These are phyloP conservation scores for Fusarium ambrosium DNA, from an alignment of 2,329 filamentous ascomycete species.

Conservation along the genomic window DNA sequence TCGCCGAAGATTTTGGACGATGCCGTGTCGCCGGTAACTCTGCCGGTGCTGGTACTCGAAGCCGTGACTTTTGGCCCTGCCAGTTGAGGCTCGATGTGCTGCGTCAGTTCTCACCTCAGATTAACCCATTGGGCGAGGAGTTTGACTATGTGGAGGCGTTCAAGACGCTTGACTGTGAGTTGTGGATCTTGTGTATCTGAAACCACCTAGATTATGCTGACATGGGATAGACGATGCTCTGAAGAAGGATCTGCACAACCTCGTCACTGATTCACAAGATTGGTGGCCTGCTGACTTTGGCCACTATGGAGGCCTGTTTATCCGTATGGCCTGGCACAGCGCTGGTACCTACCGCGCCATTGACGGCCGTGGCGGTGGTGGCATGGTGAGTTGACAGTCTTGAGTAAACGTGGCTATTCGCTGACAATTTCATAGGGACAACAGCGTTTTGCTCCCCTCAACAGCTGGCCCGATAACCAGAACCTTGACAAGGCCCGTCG, in stretches of 20 bases:
- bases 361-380: constrained; percentile 82
- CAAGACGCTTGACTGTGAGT: constrained; percentile 72
- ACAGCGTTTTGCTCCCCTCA: constrained; percentile 84
- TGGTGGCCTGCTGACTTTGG: constrained; percentile 88
- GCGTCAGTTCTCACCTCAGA: constrained; percentile 74
- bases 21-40: constrained; percentile 52
- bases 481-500: constrained; percentile 85
- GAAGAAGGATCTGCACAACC: constrained; percentile 78
- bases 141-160: constrained; percentile 82
- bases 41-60: constrained; percentile 75
- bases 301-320: constrained; percentile 84
- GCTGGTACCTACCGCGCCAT: constrained; percentile 82
- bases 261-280: constrained; percentile 84
- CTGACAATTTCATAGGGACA: constrained; percentile 63
- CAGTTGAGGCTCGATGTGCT: constrained; percentile 77
- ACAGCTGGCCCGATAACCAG: constrained; percentile 85
- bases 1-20: constrained; percentile 37
- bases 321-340: constrained; percentile 86
- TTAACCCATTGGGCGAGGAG: constrained; percentile 74
- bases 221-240: constrained; percentile 60
- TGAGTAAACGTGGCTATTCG: background rate
- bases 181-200: background rate
- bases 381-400: constrained; percentile 56
- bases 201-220: constrained; percentile 44
- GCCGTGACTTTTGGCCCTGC: constrained; percentile 82